These are phyloP conservation scores for Plasmodium billcollinsi DNA, from an alignment of 169 alveolate genomes.

Conservation along the genomic window DNA sequence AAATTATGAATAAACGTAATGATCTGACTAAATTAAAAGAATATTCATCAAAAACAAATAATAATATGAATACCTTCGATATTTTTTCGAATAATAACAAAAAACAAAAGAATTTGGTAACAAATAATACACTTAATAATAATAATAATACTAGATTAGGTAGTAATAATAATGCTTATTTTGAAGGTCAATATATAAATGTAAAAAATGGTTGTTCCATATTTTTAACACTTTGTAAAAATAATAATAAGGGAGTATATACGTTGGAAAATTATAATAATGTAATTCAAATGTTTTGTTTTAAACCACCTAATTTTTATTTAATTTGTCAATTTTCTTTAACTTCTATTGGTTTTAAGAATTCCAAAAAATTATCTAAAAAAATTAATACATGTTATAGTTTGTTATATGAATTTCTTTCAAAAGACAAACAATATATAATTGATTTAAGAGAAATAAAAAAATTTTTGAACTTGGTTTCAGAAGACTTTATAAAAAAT, in stretches of 20 bases:
- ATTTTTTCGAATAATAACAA: too few relatives aligned
- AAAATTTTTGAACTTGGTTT: constrained; percentile 89
- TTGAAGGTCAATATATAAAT: constrained; percentile 87
- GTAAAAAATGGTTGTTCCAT: constrained; percentile 95
- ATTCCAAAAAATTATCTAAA: constrained; percentile 94
- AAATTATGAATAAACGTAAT: not conserved
- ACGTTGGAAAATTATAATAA: constrained; percentile 96
- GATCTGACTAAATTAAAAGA: not conserved
- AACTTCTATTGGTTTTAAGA: constrained; percentile 95
- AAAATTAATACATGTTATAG: constrained; percentile 96
- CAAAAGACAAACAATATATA: constrained; percentile 97
- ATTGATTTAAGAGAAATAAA: constrained; percentile 98
- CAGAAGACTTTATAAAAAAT: constrained; percentile 51
- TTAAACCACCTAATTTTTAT: constrained; percentile 93
- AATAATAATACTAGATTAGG: not conserved
- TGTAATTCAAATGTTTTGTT: constrained; percentile 94
- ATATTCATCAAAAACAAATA: not conserved
- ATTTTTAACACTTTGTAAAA: constrained; percentile 98
- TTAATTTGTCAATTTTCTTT: constrained; percentile 94
- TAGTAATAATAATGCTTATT: constrained; percentile 13
- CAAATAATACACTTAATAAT: not conserved
- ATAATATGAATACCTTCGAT: not conserved
- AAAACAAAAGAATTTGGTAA: not conserved
- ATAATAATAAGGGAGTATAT: constrained; percentile 97
- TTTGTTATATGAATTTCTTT: constrained; percentile 91